Percentiles rank a stretch among this genome's conserved stretches.
These are phyloP conservation scores for Gamarada debralockiae DNA, from an alignment of 495 filamentous ascomycete species.

Conservation along the genomic window DNA sequence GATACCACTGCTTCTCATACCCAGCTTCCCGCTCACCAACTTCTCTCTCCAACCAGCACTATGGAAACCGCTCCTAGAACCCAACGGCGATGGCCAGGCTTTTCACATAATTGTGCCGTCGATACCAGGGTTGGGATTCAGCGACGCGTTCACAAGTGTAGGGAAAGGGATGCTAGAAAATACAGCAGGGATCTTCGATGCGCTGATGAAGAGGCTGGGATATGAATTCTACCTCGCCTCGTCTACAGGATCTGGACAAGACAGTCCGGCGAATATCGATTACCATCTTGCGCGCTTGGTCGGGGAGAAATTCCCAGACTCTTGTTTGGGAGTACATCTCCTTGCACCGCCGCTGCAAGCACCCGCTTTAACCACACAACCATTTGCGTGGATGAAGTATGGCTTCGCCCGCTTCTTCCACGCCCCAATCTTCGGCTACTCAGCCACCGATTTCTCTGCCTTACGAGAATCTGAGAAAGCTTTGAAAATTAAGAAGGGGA, in stretches of 20 bases:
- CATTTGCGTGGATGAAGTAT: constrained; percentile 40
- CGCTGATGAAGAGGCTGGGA: constrained; percentile 61
- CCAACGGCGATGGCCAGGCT: constrained; percentile 38
- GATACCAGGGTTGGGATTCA: constrained; percentile 72
- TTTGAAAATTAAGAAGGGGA: background rate
- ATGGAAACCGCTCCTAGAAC: background rate
- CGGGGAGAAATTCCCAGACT: constrained; percentile 46
- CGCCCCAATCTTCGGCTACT: constrained; percentile 37
- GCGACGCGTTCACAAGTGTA: constrained; percentile 47
- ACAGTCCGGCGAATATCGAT: constrained; percentile 40
- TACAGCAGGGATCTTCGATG: constrained; percentile 58
- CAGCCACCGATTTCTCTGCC: constrained; percentile 29
- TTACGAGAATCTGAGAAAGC: constrained; percentile 2
- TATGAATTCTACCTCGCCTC: constrained; percentile 61
- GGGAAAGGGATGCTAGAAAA: constrained; percentile 27
- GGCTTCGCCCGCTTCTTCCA: constrained; percentile 36
- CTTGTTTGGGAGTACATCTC: constrained; percentile 61
- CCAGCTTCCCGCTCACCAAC: constrained; percentile 69
- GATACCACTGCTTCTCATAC: constrained; percentile 58
- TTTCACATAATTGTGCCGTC: constrained; percentile 67
- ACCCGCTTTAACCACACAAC: constrained; percentile 30
- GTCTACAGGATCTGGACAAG: constrained; percentile 29
- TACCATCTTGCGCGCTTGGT: constrained; percentile 54
- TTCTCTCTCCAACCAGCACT: constrained; percentile 47
- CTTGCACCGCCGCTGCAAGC: constrained; percentile 39